Evolutionary conservation across 257 asterid genomes (phyloP).

Genomic region (Jaltomata sinuosa): DNA sequence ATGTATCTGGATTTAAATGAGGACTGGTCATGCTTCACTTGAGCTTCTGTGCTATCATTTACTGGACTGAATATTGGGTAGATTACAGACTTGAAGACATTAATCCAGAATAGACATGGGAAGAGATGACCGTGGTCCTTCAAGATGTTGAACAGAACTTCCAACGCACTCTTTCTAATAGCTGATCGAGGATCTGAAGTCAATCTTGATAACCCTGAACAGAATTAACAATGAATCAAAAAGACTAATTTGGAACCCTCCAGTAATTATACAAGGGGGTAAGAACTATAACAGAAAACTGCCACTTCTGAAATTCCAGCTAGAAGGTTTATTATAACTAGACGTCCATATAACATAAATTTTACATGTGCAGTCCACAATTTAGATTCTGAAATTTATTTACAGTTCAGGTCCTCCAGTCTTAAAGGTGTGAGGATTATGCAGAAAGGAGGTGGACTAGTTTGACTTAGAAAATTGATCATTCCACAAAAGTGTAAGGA

Average conservation of each 20-base stretch:
- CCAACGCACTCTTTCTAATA: conserved; percentile 81
- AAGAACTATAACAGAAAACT: not conserved
- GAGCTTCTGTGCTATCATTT: conserved; percentile 39
- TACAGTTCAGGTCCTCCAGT: not conserved
- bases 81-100: conserved; percentile 55
- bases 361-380: not conserved
- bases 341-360: not conserved
- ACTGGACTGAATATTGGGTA: conserved; percentile 64
- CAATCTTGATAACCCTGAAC: conserved; percentile 80
- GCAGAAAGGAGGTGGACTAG: not conserved
- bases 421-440: not conserved
- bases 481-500: not conserved
- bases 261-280: not conserved
- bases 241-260: not conserved
- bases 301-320: not conserved
- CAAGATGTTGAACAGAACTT: conserved; percentile 90
- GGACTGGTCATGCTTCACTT: conserved; percentile 23
- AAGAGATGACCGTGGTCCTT: conserved; percentile 96
- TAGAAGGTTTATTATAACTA: not conserved
- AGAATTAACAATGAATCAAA: conserved; percentile 6
- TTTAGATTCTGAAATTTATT: not conserved
- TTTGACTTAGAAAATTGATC: not conserved
- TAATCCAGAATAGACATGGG: conserved; percentile 61
- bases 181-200: conserved; percentile 95
- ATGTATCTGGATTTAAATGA: conserved; percentile 27